These are phyloP conservation scores for Xerocomus nothofagi DNA, from an alignment of 1,284 basidiomycete species.

Conservation along the genomic window DNA sequence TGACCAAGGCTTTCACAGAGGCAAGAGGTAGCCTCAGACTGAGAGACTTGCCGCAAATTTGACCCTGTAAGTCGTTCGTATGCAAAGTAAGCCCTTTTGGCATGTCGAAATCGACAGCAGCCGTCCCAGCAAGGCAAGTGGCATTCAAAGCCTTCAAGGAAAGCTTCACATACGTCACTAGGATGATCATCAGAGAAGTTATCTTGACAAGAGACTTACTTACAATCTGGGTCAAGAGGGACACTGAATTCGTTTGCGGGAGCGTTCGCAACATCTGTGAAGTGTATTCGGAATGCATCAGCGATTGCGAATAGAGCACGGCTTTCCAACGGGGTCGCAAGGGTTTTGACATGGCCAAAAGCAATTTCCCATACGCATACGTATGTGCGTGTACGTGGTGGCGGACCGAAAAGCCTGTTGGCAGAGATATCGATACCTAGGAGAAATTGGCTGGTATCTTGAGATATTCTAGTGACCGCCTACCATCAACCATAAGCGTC, in stretches of 20 bases:
- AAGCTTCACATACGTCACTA: conserved; percentile 58
- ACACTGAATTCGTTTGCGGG: conserved; percentile 71
- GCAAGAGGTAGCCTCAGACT: conserved; percentile 55
- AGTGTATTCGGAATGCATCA: conserved; percentile 67
- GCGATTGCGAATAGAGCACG: conserved; percentile 53
- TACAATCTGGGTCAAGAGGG: conserved; percentile 73
- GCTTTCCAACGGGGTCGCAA: conserved; percentile 58
- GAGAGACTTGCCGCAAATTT: conserved; percentile 59
- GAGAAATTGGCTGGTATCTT: conserved; percentile 26
- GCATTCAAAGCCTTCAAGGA: conserved; percentile 52
- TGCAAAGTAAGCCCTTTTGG: conserved; percentile 64
- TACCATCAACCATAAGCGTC: conserved; percentile 65
- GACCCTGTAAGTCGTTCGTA: conserved; percentile 72
- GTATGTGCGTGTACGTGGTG: conserved; percentile 82
- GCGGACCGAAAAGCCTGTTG: conserved; percentile 84
- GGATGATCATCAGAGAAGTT: conserved; percentile 9
- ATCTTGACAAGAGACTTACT: conserved; percentile 22
- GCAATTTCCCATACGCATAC: conserved; percentile 88
- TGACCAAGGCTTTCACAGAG: conserved; percentile 47
- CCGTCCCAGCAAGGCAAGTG: conserved; percentile 51
- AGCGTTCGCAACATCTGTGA: conserved; percentile 74
- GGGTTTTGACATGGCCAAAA: conserved; percentile 60
- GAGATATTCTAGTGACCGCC: conserved; percentile 13
- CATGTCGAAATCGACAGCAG: conserved; percentile 58
- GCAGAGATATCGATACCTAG: conserved; percentile 78